Conservation (phyloP, 495 filamentous ascomycete genomes). For the Lophiostoma macrostomum region DNA sequence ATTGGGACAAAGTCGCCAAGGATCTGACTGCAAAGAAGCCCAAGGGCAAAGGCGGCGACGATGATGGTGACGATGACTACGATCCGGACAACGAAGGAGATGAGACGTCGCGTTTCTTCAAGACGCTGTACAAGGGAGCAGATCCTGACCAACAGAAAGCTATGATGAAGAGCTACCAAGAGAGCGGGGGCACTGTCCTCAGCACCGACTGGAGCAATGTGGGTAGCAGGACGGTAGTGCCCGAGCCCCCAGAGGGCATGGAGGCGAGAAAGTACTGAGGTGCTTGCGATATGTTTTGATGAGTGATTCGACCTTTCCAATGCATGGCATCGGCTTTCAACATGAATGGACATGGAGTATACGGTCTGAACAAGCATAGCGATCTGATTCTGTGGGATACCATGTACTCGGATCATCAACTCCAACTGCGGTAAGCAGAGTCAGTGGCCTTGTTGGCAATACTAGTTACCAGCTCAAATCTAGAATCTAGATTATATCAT, state of each 20-base stretch:
- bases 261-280: conserved; percentile 56
- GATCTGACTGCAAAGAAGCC: conserved; percentile 50
- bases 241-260: conserved; percentile 72
- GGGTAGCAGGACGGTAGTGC: conserved; percentile 65
- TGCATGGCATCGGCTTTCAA: conserved; percentile 4
- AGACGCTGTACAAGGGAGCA: conserved; percentile 77
- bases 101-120: conserved; percentile 85
- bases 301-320: background rate
- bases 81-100: conserved; percentile 63
- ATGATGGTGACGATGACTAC: conserved; percentile 48
- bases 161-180: conserved; percentile 96
- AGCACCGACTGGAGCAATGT: conserved; percentile 95
- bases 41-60: conserved; percentile 30
- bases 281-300: background rate
- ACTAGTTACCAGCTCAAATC: too few relatives aligned
- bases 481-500: too few relatives aligned
- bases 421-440: too few relatives aligned
- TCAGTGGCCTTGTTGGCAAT: too few relatives aligned
- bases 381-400: conserved; percentile 4
- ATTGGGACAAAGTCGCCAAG: conserved; percentile 82
- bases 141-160: conserved; percentile 78
- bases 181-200: conserved; percentile 88
- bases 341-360: background rate
- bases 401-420: background rate
- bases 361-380: background rate